Percentiles rank a stretch among this genome's conserved stretches.
Conservation (phyloP, 345 rosid genomes). For the Camelina sativa region DNA sequence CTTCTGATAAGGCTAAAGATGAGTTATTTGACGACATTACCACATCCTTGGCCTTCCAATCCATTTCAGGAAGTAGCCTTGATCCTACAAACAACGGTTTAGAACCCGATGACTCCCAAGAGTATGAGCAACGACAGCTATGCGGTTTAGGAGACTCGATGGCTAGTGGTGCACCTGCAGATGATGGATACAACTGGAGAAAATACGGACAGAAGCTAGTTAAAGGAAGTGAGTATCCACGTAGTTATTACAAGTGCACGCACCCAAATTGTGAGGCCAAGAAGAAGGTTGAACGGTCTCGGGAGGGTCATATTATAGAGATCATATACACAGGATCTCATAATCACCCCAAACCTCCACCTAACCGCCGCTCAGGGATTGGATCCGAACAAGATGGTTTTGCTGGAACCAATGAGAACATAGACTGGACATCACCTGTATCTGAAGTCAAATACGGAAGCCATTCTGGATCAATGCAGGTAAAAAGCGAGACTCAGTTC, state of each 20-base stretch:
- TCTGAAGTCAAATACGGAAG: conserved; percentile 56
- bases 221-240: conserved; percentile 92
- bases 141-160: conserved; percentile 51
- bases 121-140: conserved; percentile 64
- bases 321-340: conserved; percentile 86
- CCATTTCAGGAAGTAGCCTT: conserved; percentile 48
- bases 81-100: conserved; percentile 49
- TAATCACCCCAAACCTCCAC: conserved; percentile 77
- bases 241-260: conserved; percentile 96
- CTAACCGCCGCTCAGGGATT: conserved; percentile 62
- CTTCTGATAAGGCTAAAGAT: conserved; percentile 52
- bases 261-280: conserved; percentile 78
- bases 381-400: conserved; percentile 56
- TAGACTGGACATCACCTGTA: conserved; percentile 73
- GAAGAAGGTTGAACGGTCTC: conserved; percentile 94
- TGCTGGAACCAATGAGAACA: conserved; percentile 40
- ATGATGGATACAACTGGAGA: conserved; percentile 96
- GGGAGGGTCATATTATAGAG: conserved; percentile 89
- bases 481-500: conserved; percentile 53
- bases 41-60: conserved; percentile 72
- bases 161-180: conserved; percentile 58
- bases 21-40: conserved; percentile 56
- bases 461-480: conserved; percentile 49
- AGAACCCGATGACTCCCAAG: conserved; percentile 63
- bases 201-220: conserved; percentile 97